Conservation (phyloP, 345 rosid species). For the Draba incana region DNA sequence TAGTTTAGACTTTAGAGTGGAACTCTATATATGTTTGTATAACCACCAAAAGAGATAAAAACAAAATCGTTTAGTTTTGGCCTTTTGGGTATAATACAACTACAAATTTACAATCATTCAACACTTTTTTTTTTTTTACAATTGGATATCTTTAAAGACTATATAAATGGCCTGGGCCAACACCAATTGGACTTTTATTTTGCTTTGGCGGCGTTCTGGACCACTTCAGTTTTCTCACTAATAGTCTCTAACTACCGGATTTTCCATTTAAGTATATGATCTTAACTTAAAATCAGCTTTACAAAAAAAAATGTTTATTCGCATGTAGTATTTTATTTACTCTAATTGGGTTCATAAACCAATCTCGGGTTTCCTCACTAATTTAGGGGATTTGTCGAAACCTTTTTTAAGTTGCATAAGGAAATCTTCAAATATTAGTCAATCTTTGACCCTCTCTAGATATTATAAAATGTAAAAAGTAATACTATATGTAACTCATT, state of each 20-base stretch:
- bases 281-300: no score
- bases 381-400: constrained; percentile 27
- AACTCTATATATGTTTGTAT: no score
- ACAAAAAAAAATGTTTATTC: background rate
- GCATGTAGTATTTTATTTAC: background rate
- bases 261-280: no score
- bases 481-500: background rate
- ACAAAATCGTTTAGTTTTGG: no score
- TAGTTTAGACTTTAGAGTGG: no score
- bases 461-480: background rate
- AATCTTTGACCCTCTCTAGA: background rate
- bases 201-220: constrained; percentile 35
- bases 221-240: constrained; percentile 5
- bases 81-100: no score
- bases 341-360: constrained; percentile 11
- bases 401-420: background rate
- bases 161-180: constrained; percentile 33
- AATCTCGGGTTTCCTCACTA: constrained; percentile 17
- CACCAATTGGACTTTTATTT: constrained; percentile 17
- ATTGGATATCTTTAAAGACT: constrained; percentile 9
- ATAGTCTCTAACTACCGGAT: no score
- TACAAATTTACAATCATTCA: background rate
- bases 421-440: background rate
- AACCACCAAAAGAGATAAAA: no score
- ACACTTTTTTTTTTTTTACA: background rate